Evolutionary conservation across 2,329 filamentous ascomycete species (phyloP), one percentile per base, ranked within the genome.

Genomic region (Xenoacremonium recifei): DNA sequence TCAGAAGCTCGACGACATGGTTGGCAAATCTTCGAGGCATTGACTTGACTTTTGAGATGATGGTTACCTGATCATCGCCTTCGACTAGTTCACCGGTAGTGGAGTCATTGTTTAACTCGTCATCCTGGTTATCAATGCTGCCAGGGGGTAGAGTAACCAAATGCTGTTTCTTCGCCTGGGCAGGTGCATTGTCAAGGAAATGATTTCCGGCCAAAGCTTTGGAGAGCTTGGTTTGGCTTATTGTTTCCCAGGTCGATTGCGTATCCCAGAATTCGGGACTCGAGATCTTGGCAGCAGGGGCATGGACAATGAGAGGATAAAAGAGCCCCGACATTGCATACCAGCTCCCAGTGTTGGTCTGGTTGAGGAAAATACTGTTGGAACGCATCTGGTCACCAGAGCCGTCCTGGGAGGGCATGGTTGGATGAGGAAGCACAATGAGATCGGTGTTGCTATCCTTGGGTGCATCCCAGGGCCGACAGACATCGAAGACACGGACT

Each of bases 271-370:
- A 82, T 20, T 70, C 70, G 6, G 64, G 59, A 11, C 23, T 27
- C 51, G 69, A 69, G 32, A 73, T 69, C 49, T 65, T 68, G 17
- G 70, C 79, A 3, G 60, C 49, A 0, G 76, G 74, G 0, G 76
- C 84, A 39, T 89, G 80, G 17, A 91, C 85, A 20, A 96, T 89
- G 9, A 92, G 76, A 4, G 93, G 93, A 55, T 96, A 97, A 7
- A 82, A 82, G 30, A 75, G 77, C 44, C 95, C 92, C 2, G 92
- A 96, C 67, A 97, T 77, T 21, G 91, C 93, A 64, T 92, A 99
- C 90, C 92, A 97, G 47, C 87, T 87, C 21, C 91, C 92, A n/a
- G 75, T 72, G 42, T 87, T 80, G 2, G 91, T 96, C 53, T 85
- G 85, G 61, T 96, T 96, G 45, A 97, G 76, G 59, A 93, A 95